phyloP scores from a whole-genome alignment of 768 basidiomycete species.

The Xerocomus spinulosus region DNA sequence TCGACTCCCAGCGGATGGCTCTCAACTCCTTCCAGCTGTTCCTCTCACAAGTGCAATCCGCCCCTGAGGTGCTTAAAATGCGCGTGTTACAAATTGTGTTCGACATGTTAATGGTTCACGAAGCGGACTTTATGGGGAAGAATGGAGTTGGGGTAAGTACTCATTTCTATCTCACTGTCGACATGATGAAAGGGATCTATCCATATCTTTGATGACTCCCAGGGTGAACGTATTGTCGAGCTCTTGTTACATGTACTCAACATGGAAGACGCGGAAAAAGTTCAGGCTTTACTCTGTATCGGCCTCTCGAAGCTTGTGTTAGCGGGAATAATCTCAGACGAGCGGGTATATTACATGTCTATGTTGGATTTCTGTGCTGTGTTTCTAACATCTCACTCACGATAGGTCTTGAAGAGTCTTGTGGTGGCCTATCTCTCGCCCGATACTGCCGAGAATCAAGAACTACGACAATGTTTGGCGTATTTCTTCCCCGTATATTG shows the following conservation, averaged over 20 bases:
- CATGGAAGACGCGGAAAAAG: conserved; percentile 53
- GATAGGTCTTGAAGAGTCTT: conserved; percentile 45
- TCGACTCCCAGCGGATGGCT: conserved; percentile 25
- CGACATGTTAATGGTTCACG: conserved; percentile 84
- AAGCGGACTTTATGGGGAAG: conserved; percentile 55
- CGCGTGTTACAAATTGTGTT: conserved; percentile 77
- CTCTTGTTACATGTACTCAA: conserved; percentile 54
- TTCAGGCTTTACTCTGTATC: conserved; percentile 68
- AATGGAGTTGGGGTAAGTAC: conserved; percentile 32
- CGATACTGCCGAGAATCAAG: conserved; percentile 73
- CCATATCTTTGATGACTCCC: background rate
- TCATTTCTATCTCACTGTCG: background rate
- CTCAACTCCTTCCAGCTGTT: conserved; percentile 73
- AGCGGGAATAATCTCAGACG: conserved; percentile 68
- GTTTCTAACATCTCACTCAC: background rate
- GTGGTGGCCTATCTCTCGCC: conserved; percentile 72
- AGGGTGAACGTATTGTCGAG: conserved; percentile 61
- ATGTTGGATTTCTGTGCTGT: background rate
- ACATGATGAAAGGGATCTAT: background rate
- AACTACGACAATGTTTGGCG: conserved; percentile 78
- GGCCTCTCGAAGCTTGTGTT: conserved; percentile 87
- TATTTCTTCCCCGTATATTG: conserved; percentile 87
- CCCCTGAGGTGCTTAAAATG: conserved; percentile 61
- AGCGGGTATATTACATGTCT: conserved; percentile 44
- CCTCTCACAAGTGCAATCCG: conserved; percentile 62